Percentiles rank a stretch among this genome's conserved stretches.
phyloP scores from a whole-genome alignment of 2,329 filamentous ascomycete genomes.

The Cytospora mali region DNA sequence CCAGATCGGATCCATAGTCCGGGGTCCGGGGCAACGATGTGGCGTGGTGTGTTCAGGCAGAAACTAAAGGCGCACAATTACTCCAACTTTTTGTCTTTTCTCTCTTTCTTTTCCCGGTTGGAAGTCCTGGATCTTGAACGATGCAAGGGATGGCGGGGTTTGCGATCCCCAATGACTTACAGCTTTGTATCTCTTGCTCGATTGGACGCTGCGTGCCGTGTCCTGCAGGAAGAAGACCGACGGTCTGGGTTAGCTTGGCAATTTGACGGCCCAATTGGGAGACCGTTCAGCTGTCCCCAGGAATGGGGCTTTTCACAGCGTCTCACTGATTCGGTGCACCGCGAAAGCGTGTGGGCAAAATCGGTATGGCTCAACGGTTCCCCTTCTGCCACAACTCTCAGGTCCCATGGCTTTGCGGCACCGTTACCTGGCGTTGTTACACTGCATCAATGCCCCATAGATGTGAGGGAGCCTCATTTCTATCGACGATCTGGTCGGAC shows the following conservation, averaged over 20 bases:
- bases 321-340: not conserved
- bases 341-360: not conserved
- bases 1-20: not conserved
- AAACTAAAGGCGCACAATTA: not conserved
- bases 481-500: not conserved
- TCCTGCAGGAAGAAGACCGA: conserved; percentile 2
- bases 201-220: not conserved
- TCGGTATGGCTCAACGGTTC: not conserved
- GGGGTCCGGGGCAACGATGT: not conserved
- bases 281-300: not conserved
- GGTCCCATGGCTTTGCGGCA: not conserved
- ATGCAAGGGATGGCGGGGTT: conserved; percentile 2
- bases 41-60: conserved; percentile 1
- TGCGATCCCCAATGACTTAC: not conserved
- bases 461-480: not conserved
- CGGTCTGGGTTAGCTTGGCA: not conserved
- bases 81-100: conserved; percentile 1
- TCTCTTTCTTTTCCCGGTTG: not conserved
- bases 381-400: not conserved
- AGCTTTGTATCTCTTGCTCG: not conserved
- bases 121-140: not conserved
- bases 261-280: not conserved
- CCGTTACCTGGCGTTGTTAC: conserved; percentile 1
- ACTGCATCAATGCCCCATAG: not conserved
- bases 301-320: not conserved